Evolutionary conservation across 1,284 basidiomycete genomes (phyloP).

Genomic region (Megacollybia platyphylla): DNA sequence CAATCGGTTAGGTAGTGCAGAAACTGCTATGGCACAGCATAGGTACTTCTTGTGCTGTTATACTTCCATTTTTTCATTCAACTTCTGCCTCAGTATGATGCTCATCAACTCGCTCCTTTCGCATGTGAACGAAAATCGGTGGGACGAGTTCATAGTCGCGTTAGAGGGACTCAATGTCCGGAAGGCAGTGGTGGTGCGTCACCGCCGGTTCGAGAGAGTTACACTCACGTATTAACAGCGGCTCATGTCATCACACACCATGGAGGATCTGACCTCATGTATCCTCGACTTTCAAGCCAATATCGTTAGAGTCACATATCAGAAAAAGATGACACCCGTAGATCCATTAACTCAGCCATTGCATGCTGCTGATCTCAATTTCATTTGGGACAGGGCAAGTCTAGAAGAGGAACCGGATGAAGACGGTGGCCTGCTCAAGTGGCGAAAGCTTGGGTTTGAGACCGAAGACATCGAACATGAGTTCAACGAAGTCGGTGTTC

Average conservation of each 20-base stretch:
- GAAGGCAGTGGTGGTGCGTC: constrained; percentile 71
- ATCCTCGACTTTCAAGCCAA: constrained; percentile 91
- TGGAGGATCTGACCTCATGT: constrained; percentile 76
- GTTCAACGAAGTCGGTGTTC: constrained; percentile 74
- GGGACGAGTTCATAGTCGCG: constrained; percentile 69
- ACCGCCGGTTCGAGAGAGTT: not conserved
- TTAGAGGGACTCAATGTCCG: constrained; percentile 73
- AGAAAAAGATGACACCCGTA: constrained; percentile 69
- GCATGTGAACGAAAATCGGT: constrained; percentile 63
- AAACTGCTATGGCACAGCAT: constrained; percentile 75
- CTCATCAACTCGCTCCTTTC: constrained; percentile 80
- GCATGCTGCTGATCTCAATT: constrained; percentile 53
- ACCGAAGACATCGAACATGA: constrained; percentile 73
- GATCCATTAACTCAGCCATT: constrained; percentile 50
- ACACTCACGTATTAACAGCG: constrained; percentile 37
- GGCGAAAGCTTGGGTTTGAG: constrained; percentile 72
- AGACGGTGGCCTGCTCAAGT: constrained; percentile 43
- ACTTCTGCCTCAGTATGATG: constrained; percentile 50
- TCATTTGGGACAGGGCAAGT: constrained; percentile 61
- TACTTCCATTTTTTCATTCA: not conserved
- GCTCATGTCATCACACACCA: constrained; percentile 77
- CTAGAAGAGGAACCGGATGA: constrained; percentile 38
- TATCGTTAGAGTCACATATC: constrained; percentile 70
- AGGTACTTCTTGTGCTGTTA: constrained; percentile 38
- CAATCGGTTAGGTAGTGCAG: constrained; percentile 66